Evolutionary conservation across 805 yeast genomes (phyloP), one percentile per base, ranked within the genome.

Genomic region (Lipomyces starkeyi): DNA sequence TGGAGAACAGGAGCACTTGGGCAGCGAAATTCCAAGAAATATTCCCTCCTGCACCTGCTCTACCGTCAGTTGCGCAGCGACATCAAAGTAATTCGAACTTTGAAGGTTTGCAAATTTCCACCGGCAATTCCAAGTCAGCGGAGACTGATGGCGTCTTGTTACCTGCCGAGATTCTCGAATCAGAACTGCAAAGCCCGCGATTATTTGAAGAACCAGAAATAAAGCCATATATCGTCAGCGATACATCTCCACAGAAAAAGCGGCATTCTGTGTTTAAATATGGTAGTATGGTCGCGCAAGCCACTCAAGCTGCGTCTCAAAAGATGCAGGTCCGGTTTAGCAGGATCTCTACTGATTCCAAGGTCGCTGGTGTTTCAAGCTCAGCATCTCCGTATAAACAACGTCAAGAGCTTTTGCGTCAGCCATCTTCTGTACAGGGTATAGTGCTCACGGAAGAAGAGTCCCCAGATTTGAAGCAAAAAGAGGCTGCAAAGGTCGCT

Each of bases 121-220:
- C 56, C 3, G 60, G n/a, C 2, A 6, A n/a, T 29, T 22, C 59
- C 9, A 37, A 60, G n/a, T 5, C 32, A 25, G 52, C 43, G 35
- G 65, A 27, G 20, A 47, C 60, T n/a, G 57, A 40, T 14, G 58
- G 53, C 22, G 13, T 58, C 14, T 61, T 34, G 8, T 27, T 69
- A n/a, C 56, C 61, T 17, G 43, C 67, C n/a, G 64, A 60, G n/a
- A 34, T 25, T 13, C 67, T 69, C 17, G 72, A 69, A 17, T 52
- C 61, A 11, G 72, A 69, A 47, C 65, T 68, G 3, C 59, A 54
- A 14, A 58, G 72, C n/a, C 68, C 72, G 5, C 29, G 71, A 11
- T 53, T 69, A 27, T 32, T 47, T 14, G 72, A 69, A 13, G 69
- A 66, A 27, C 71, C 70, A 4, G 72, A 63, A 17, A 27, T 69